phyloP scores from a whole-genome alignment of 345 rosid species.

The Arabis alpina region DNA sequence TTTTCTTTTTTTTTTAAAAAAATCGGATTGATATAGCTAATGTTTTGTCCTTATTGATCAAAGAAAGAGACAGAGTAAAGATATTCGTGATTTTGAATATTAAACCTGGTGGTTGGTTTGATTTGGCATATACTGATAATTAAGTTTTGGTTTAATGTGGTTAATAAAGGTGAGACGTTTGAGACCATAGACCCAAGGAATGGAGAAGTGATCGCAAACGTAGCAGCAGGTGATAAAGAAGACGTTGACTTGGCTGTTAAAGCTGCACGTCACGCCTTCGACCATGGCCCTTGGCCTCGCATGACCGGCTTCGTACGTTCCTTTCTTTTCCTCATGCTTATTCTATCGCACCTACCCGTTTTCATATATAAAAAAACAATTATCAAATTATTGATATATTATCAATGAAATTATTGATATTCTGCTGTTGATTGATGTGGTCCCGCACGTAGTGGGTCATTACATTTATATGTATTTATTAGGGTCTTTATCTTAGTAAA shows the following conservation, averaged over 20 bases:
- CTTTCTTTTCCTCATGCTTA: neutral
- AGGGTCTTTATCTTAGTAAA: neutral
- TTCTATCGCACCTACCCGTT: slow-evolving; percentile 17
- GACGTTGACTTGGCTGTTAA: slow-evolving; percentile 66
- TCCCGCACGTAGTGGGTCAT: slow-evolving; percentile 22
- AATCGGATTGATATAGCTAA: neutral
- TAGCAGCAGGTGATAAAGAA: slow-evolving; percentile 62
- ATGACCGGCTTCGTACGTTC: slow-evolving; percentile 60
- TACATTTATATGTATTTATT: slow-evolving; percentile 19
- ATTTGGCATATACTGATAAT: slow-evolving; percentile 18
- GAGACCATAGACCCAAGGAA: slow-evolving; percentile 67
- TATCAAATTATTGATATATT: neutral
- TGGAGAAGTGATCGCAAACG: slow-evolving; percentile 47
- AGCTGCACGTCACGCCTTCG: slow-evolving; percentile 72
- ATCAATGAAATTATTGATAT: neutral
- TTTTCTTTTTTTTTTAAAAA: neutral
- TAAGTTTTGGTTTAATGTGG: neutral
- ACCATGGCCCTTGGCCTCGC: slow-evolving; percentile 74
- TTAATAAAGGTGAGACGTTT: slow-evolving; percentile 51
- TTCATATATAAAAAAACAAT: neutral
- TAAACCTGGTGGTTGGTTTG: slow-evolving; percentile 19
- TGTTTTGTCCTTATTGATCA: slow-evolving; percentile 14
- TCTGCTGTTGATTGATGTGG: slow-evolving; percentile 25
- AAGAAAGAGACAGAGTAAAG: neutral
- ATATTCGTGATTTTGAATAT: neutral